A percentile compares a stretch with the other conserved stretches of the same genome.
Evolutionary conservation across 1,139 yeast genomes (phyloP).

Genomic region (Lodderomyces jiufengensis): DNA sequence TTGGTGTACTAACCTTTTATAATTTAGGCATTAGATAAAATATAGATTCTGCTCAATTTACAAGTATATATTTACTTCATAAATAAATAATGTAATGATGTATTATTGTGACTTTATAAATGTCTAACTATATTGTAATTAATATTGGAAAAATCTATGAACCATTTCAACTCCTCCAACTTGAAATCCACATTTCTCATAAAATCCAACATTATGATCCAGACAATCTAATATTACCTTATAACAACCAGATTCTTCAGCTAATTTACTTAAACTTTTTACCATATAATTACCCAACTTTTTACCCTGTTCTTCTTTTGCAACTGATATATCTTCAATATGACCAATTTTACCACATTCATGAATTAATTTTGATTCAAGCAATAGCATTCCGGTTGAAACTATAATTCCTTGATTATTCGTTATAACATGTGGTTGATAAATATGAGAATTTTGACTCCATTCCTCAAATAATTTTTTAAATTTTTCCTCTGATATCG

Average conservation of each 20-base stretch:
- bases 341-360: conserved; percentile 86
- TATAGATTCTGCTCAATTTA: conserved; percentile 11
- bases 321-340: conserved; percentile 91
- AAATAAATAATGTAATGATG: too few species aligned
- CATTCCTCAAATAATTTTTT: conserved; percentile 44
- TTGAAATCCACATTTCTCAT: conserved; percentile 76
- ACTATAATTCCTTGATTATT: conserved; percentile 45
- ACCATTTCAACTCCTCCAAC: conserved; percentile 76
- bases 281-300: conserved; percentile 71
- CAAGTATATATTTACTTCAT: too few species aligned
- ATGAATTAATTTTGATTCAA: conserved; percentile 70
- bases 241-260: conserved; percentile 65
- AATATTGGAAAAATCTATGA: conserved; percentile 20
- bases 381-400: conserved; percentile 45
- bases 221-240: conserved; percentile 90
- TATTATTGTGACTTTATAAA: too few species aligned
- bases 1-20: conserved; percentile 18
- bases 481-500: conserved; percentile 43
- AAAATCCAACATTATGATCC: conserved; percentile 74
- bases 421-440: conserved; percentile 60
- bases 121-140: too few species aligned
- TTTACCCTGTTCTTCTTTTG: conserved; percentile 74
- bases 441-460: conserved; percentile 42
- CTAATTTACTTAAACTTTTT: conserved; percentile 56
- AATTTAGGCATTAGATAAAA: conserved; percentile 28